phyloP scores from a whole-genome alignment of 2,329 filamentous ascomycete species.

The Pseudogymnoascus sp. region DNA sequence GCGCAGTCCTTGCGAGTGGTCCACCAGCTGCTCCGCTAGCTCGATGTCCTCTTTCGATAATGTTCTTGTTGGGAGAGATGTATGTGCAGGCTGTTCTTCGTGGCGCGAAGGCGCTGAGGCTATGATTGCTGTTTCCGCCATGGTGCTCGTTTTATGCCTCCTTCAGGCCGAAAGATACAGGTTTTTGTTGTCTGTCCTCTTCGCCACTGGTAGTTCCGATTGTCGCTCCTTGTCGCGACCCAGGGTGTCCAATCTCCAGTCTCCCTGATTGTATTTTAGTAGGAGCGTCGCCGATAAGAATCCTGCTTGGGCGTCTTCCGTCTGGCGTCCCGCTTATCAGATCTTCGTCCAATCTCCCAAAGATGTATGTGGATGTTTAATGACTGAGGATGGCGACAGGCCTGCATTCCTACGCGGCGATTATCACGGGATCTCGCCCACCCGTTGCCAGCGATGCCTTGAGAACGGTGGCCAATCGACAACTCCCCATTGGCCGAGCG shows the following conservation, averaged over 20 bases:
- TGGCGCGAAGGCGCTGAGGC: not conserved
- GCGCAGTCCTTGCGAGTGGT: slow-evolving; percentile 17
- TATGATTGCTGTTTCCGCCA: slow-evolving; percentile 7
- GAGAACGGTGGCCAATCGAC: slow-evolving; percentile 1
- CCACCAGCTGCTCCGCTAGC: slow-evolving; percentile 20
- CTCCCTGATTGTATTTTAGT: not conserved
- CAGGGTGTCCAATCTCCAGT: not conserved
- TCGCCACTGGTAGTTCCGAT: not conserved
- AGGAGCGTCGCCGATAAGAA: not conserved
- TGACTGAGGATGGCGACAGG: slow-evolving; percentile 3
- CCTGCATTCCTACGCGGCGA: not conserved
- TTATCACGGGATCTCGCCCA: slow-evolving; percentile 3
- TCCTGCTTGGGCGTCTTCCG: not conserved
- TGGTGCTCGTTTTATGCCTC: not conserved
- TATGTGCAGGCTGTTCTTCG: slow-evolving; percentile 1
- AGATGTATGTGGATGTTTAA: not conserved
- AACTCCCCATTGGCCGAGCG: not conserved
- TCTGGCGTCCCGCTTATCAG: slow-evolving; percentile 1
- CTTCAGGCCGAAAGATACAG: not conserved
- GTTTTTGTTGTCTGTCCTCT: not conserved
- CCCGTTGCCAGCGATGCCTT: not conserved
- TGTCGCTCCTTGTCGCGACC: not conserved
- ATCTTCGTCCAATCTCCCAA: not conserved
- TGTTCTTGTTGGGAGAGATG: slow-evolving; percentile 16
- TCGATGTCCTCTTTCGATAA: slow-evolving; percentile 23